A percentile compares a stretch with the other conserved stretches of the same genome.
Conservation (phyloP, 73 alveolate genomes). For the Paramecium tetraurelia region DNA sequence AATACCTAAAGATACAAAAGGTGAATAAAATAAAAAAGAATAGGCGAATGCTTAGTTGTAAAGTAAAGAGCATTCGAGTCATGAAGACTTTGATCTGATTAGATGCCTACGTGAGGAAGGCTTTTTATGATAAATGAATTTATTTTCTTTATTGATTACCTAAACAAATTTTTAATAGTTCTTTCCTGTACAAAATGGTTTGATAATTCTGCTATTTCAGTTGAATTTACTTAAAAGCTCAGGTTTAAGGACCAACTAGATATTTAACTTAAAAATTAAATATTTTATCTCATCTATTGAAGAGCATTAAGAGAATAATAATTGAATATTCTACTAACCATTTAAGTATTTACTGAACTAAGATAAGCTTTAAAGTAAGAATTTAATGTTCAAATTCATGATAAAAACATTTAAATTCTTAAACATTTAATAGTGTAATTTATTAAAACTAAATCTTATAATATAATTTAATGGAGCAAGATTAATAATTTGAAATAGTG, state of each 20-base stretch:
- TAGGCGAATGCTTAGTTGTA: background rate
- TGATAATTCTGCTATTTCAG: background rate
- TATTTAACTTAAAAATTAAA: background rate
- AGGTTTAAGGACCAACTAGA: background rate
- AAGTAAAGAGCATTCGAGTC: background rate
- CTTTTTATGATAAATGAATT: background rate
- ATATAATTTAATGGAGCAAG: background rate
- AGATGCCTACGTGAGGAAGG: background rate
- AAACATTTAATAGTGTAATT: background rate
- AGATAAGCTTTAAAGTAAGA: background rate
- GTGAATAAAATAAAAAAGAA: background rate
- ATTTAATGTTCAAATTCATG: background rate
- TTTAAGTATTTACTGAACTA: background rate
- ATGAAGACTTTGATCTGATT: background rate
- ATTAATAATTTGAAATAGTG: background rate
- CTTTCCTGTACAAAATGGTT: background rate
- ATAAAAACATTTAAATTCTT: background rate
- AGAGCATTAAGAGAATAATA: background rate
- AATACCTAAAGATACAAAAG: background rate
- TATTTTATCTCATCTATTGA: background rate
- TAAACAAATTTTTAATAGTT: background rate
- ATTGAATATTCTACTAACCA: background rate
- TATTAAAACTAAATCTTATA: background rate
- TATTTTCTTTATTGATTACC: background rate
- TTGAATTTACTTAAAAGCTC: background rate